Conservation (phyloP, 148 eudicot genomes). For the Nyssa sinensis region DNA sequence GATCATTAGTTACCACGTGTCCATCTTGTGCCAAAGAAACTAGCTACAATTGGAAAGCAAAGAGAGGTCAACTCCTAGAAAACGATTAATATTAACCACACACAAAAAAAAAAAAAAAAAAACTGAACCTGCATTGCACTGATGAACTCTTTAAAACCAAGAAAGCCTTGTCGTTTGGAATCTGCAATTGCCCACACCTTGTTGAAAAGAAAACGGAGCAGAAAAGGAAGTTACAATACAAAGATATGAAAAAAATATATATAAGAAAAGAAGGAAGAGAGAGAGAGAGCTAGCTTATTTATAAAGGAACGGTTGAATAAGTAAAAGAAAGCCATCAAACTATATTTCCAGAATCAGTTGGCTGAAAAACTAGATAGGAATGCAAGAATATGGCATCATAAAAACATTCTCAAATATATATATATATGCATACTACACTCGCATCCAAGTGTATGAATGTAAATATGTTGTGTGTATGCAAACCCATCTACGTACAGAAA, state of each 20-base stretch:
- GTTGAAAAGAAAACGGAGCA: background rate
- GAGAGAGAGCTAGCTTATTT: background rate
- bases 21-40: slow-evolving; percentile 91
- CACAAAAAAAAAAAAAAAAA: background rate
- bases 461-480: background rate
- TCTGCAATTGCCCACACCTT: slow-evolving; percentile 98
- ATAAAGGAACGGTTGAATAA: too few species aligned
- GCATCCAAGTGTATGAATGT: background rate
- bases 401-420: background rate
- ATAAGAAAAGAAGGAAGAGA: too few species aligned
- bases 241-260: background rate
- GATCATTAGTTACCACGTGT: slow-evolving; percentile 48
- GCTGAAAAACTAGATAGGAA: background rate
- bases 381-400: background rate
- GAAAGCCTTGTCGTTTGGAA: slow-evolving; percentile 83
- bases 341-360: too few species aligned
- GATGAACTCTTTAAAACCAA: slow-evolving; percentile 82
- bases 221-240: background rate
- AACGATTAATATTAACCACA: background rate
- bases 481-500: background rate
- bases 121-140: slow-evolving; percentile 84
- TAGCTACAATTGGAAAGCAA: slow-evolving; percentile 42
- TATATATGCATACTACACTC: too few species aligned
- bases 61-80: slow-evolving; percentile 14
- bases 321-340: background rate